These are phyloP conservation scores for Aphanomyces invadans DNA, from an alignment of 352 stramenopile species.

Conservation along the genomic window DNA sequence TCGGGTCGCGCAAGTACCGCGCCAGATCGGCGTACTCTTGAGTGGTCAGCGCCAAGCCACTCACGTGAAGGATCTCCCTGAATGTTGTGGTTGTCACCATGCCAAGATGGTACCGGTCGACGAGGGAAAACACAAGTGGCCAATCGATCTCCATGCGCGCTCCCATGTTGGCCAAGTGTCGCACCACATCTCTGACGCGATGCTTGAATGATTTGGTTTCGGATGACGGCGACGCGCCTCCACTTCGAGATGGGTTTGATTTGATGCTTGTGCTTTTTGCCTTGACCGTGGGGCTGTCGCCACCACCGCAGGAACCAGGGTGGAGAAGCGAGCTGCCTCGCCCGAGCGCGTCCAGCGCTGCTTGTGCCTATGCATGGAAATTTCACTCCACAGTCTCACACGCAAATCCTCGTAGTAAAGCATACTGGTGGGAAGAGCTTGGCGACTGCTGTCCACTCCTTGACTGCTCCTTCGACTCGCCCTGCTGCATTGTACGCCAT, in stretches of 20 bases:
- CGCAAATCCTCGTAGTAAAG: too few relatives aligned
- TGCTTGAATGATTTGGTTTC: background rate
- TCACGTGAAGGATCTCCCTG: constrained; percentile 10
- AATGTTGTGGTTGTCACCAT: constrained; percentile 1
- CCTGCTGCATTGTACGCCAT: constrained; percentile 23
- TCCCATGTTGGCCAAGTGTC: background rate
- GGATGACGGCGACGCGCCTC: background rate
- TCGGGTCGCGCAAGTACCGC: background rate
- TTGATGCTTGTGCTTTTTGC: background rate
- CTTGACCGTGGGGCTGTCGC: background rate
- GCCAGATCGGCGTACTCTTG: background rate
- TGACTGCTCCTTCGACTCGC: background rate
- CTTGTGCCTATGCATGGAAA: background rate
- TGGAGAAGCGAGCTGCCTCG: too few relatives aligned
- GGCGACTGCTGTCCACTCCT: constrained; percentile 5
- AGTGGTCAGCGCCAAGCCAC: background rate
- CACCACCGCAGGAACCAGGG: too few relatives aligned
- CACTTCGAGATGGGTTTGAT: background rate
- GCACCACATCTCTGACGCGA: background rate
- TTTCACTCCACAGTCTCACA: background rate
- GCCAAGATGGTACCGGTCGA: constrained; percentile 3
- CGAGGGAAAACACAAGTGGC: background rate
- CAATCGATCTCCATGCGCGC: background rate
- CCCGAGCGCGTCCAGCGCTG: background rate
- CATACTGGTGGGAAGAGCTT: constrained; percentile 9